These are phyloP conservation scores for Fusarium caatingaense DNA, from an alignment of 2,329 filamentous ascomycete species.

Conservation along the genomic window DNA sequence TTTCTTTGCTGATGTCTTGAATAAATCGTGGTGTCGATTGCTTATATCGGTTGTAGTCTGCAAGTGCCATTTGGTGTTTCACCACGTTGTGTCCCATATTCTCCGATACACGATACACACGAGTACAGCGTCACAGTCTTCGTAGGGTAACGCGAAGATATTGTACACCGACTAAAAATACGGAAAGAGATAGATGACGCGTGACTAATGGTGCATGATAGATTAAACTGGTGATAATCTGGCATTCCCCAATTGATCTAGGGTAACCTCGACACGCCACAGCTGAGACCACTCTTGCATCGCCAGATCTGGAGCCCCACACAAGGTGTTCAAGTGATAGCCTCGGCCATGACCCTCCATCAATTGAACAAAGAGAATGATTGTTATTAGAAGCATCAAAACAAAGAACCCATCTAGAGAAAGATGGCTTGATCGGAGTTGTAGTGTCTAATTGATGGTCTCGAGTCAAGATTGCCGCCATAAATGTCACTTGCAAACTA, in stretches of 20 bases:
- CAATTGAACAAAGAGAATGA: slow-evolving; percentile 1
- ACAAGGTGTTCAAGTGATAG: slow-evolving; percentile 35
- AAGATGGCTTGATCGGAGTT: not conserved
- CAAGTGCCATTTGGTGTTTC: not conserved
- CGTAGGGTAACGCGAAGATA: too few relatives aligned
- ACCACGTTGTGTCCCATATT: not conserved
- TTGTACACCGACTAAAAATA: not conserved
- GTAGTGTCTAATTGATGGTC: not conserved
- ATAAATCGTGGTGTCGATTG: too few relatives aligned
- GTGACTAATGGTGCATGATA: slow-evolving; percentile 6
- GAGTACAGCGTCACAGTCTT: not conserved
- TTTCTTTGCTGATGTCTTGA: not conserved
- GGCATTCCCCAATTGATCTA: slow-evolving; percentile 20
- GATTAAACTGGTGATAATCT: slow-evolving; percentile 12
- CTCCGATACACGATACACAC: not conserved
- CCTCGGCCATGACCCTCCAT: slow-evolving; percentile 20
- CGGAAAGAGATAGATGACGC: not conserved
- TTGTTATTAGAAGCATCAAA: not conserved
- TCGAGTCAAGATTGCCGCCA: not conserved
- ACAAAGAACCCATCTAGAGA: not conserved
- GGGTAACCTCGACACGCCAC: slow-evolving; percentile 38
- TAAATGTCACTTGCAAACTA: not conserved
- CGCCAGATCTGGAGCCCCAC: slow-evolving; percentile 28
- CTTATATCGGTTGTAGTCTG: fast-evolving
- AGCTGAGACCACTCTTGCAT: slow-evolving; percentile 35